Evolutionary conservation across 139 green algal species (phyloP).

Genomic region (Astrephomene gubernaculifera): DNA sequence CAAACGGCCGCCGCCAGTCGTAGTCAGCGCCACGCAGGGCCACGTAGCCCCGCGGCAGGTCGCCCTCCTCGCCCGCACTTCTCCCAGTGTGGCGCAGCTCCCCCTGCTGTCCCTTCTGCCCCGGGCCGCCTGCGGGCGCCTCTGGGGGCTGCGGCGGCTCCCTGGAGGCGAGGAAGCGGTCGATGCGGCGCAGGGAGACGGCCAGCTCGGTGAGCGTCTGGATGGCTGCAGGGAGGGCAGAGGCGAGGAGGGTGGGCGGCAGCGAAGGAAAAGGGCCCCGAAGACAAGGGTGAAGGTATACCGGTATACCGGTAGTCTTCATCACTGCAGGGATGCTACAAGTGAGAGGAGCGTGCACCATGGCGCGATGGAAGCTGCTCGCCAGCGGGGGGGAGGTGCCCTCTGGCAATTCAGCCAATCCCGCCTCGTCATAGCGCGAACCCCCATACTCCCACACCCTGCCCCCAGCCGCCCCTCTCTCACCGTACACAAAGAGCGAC

Average conservation of each 20-base stretch:
- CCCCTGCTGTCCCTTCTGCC: not conserved
- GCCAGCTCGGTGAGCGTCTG: constrained; percentile 74
- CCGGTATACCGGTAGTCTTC: too few species aligned
- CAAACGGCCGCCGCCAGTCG: constrained; percentile 62
- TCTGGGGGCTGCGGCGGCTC: constrained; percentile 74
- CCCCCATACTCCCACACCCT: too few species aligned
- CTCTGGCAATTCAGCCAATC: too few species aligned
- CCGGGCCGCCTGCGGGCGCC: too few species aligned
- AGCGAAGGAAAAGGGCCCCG: not conserved
- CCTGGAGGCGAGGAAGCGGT: constrained; percentile 75
- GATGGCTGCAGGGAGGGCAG: constrained; percentile 67
- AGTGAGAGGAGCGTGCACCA: too few species aligned
- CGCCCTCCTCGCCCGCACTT: constrained; percentile 34
- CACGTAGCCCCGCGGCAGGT: constrained; percentile 51
- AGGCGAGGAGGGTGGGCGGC: constrained; percentile 20
- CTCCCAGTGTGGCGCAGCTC: not conserved
- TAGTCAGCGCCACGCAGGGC: constrained; percentile 68
- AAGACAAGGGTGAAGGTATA: too few species aligned
- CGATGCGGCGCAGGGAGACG: constrained; percentile 76
- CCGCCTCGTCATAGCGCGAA: too few species aligned
- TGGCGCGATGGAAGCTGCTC: too few species aligned
- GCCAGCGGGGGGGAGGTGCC: too few species aligned
- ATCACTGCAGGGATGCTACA: too few species aligned
- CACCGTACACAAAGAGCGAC: too few species aligned
- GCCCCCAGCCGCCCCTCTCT: too few species aligned